Evolutionary conservation across 2,329 filamentous ascomycete species (phyloP).

Genomic region (Ascochyta clinopodiicola): DNA sequence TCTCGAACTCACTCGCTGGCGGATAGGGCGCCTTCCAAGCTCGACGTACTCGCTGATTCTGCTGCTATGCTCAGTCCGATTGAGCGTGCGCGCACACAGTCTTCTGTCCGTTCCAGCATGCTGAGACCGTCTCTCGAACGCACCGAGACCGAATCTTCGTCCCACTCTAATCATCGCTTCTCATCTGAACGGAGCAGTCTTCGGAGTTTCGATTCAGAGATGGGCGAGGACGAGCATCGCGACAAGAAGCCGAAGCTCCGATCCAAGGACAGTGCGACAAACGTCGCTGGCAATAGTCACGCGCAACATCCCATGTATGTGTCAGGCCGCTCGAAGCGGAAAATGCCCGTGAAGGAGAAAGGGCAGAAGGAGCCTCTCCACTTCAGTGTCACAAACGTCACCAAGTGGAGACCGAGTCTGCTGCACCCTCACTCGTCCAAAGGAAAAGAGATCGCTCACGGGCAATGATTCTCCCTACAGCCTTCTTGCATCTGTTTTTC

Average conservation of each 20-base stretch:
- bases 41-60: constrained; percentile 48
- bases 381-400: constrained; percentile 47
- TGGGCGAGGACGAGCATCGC: constrained; percentile 48
- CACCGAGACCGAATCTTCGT: constrained; percentile 10
- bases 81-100: constrained; percentile 36
- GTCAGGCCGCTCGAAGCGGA: constrained; percentile 51
- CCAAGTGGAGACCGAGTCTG: constrained; percentile 43
- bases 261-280: constrained; percentile 45
- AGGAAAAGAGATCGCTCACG: constrained; percentile 43
- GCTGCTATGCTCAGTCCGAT: constrained; percentile 46
- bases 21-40: constrained; percentile 46
- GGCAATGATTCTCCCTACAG: constrained; percentile 9
- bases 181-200: constrained; percentile 47
- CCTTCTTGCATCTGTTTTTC: not conserved
- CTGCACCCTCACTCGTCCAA: constrained; percentile 45
- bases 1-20: constrained; percentile 49
- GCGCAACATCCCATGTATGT: constrained; percentile 46
- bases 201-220: constrained; percentile 47
- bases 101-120: constrained; percentile 14
- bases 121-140: constrained; percentile 16
- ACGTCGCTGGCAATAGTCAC: constrained; percentile 32
- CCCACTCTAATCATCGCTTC: constrained; percentile 32
- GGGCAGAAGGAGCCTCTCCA: constrained; percentile 48
- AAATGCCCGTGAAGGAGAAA: constrained; percentile 50
- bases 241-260: constrained; percentile 51